phyloP scores from a whole-genome alignment of 371 early-diverging fungal genomes.

The Syncephalastrum sp. region DNA sequence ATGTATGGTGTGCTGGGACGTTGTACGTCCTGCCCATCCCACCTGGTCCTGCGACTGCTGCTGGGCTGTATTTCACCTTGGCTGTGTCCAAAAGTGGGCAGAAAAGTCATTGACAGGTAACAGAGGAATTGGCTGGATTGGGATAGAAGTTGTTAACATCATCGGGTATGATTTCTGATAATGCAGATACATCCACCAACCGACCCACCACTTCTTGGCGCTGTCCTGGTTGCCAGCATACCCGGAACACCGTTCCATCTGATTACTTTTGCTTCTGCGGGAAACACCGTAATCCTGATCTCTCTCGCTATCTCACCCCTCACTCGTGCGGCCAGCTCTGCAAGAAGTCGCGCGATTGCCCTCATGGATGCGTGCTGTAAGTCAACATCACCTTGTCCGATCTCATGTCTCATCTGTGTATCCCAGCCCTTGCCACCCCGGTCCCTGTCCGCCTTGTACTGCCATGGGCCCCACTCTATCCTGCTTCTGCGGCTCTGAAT shows the following conservation, averaged over 20 bases:
- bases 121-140: neutral
- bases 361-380: slow-evolving; percentile 68
- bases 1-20: slow-evolving; percentile 95
- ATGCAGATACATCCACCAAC: slow-evolving; percentile 29
- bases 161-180: neutral
- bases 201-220: slow-evolving; percentile 65
- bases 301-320: slow-evolving; percentile 66
- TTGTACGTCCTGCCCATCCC: slow-evolving; percentile 62
- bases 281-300: slow-evolving; percentile 70
- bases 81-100: slow-evolving; percentile 79
- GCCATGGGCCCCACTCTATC: slow-evolving; percentile 68
- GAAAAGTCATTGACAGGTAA: slow-evolving; percentile 60
- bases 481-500: slow-evolving; percentile 83
- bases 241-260: slow-evolving; percentile 60
- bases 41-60: slow-evolving; percentile 88
- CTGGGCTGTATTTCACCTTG: slow-evolving; percentile 88
- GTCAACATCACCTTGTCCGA: slow-evolving; percentile 9
- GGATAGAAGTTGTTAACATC: neutral
- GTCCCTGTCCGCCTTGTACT: slow-evolving; percentile 91
- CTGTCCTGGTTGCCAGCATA: slow-evolving; percentile 92
- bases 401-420: slow-evolving; percentile 4
- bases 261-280: slow-evolving; percentile 89
- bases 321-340: slow-evolving; percentile 86
- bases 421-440: slow-evolving; percentile 84
- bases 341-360: slow-evolving; percentile 59